A percentile compares a stretch with the other conserved stretches of the same genome.
These are phyloP conservation scores for Pleurotus giganteus DNA, from an alignment of 768 basidiomycete genomes.

Conservation along the genomic window DNA sequence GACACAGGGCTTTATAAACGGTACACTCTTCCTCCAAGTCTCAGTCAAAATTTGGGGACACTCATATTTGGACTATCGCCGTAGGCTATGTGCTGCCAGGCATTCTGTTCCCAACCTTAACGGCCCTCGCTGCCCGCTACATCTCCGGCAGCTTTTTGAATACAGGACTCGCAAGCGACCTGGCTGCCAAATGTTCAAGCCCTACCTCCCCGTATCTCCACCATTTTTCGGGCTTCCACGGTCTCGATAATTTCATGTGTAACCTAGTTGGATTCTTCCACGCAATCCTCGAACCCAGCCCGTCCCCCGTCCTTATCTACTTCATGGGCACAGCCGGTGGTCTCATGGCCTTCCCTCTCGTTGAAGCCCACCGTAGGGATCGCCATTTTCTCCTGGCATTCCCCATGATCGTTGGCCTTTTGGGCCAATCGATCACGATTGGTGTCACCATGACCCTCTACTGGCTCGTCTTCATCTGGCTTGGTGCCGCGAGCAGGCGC, in stretches of 20 bases:
- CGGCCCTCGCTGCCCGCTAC: slow-evolving; percentile 30
- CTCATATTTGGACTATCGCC: no score
- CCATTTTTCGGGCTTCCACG: slow-evolving; percentile 34
- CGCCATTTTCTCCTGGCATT: slow-evolving; percentile 34
- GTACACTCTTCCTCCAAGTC: not conserved
- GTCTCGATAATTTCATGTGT: slow-evolving; percentile 40
- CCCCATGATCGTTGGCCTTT: slow-evolving; percentile 39
- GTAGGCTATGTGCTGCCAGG: slow-evolving; percentile 26
- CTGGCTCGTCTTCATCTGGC: slow-evolving; percentile 42
- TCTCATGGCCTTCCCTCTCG: slow-evolving; percentile 37
- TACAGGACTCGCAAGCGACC: slow-evolving; percentile 25
- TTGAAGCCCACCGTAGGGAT: slow-evolving; percentile 42
- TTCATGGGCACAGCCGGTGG: slow-evolving; percentile 31
- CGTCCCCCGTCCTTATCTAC: slow-evolving; percentile 34
- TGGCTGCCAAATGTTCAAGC: slow-evolving; percentile 33
- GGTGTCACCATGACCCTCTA: slow-evolving; percentile 47
- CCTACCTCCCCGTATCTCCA: slow-evolving; percentile 30
- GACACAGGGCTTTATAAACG: slow-evolving; percentile 3
- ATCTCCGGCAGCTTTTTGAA: slow-evolving; percentile 31
- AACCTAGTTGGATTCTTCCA: slow-evolving; percentile 48
- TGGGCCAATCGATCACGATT: slow-evolving; percentile 40
- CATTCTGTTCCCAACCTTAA: slow-evolving; percentile 37
- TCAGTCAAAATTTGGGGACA: not conserved
- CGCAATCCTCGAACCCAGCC: slow-evolving; percentile 28
- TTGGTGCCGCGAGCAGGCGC: slow-evolving; percentile 23